Percentiles rank a stretch among this genome's conserved stretches.
Conservation (phyloP, 2,329 filamentous ascomycete genomes). For the Allantophomopsis lycopodina region DNA sequence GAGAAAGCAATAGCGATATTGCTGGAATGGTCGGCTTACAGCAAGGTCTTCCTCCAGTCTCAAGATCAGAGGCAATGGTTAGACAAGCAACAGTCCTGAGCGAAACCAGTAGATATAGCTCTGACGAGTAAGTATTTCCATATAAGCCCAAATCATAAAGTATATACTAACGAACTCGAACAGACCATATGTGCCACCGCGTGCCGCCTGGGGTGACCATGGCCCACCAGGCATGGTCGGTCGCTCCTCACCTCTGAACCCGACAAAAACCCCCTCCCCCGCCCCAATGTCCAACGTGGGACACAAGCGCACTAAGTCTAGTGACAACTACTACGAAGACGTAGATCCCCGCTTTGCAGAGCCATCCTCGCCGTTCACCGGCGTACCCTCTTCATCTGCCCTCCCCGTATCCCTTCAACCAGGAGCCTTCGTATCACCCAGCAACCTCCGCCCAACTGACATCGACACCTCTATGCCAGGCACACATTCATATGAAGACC, state of each 20-base stretch:
- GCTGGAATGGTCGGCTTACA: conserved; percentile 62
- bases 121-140: conserved; percentile 48
- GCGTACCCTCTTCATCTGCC: conserved; percentile 4
- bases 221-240: conserved; percentile 24
- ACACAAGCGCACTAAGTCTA: conserved; percentile 12
- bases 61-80: conserved; percentile 19
- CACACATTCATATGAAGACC: conserved; percentile 45
- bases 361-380: conserved; percentile 9
- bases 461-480: conserved; percentile 1
- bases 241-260: conserved; percentile 31
- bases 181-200: conserved; percentile 35
- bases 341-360: conserved; percentile 77
- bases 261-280: conserved; percentile 8
- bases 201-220: conserved; percentile 39
- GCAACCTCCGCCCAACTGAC: conserved; percentile 14
- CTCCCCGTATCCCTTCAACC: conserved; percentile 18
- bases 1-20: conserved; percentile 58
- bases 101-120: conserved; percentile 60
- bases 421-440: conserved; percentile 10
- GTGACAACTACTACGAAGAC: conserved; percentile 72
- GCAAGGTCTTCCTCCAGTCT: conserved; percentile 23
- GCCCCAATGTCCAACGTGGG: conserved; percentile 22
- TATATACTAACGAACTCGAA: conserved; percentile 7
- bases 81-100: conserved; percentile 40
- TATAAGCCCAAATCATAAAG: conserved; percentile 1